Percentiles rank a stretch among this genome's conserved stretches.
phyloP scores from a whole-genome alignment of 192 early-diverging fungal species.

The Backusella tarrabulga region DNA sequence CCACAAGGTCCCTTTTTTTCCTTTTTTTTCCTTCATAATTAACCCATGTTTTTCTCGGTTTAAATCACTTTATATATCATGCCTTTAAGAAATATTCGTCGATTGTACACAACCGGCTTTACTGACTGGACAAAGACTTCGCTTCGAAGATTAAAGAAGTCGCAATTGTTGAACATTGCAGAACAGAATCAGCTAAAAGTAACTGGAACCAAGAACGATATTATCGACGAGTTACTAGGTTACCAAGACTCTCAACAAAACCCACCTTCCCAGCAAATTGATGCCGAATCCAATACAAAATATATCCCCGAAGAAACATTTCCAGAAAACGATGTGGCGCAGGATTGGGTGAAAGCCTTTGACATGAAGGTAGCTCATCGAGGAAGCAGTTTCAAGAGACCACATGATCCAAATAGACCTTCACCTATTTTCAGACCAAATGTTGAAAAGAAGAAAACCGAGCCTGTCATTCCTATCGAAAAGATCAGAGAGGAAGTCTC shows the following conservation, averaged over 20 bases:
- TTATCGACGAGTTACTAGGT: conserved; percentile 15
- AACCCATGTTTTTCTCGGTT: neutral
- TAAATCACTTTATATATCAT: neutral
- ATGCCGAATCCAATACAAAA: neutral
- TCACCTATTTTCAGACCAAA: neutral
- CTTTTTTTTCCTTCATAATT: neutral
- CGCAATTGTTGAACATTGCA: conserved; percentile 15
- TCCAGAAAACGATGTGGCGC: neutral
- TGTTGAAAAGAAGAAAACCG: neutral
- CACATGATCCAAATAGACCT: neutral
- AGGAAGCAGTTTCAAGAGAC: conserved; percentile 8
- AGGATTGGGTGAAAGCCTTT: conserved; percentile 24
- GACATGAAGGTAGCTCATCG: conserved; percentile 24
- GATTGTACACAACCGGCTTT: neutral
- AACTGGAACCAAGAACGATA: conserved; percentile 28
- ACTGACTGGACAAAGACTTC: conserved; percentile 14
- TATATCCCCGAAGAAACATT: neutral
- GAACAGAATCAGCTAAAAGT: conserved; percentile 9
- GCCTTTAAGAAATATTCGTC: neutral
- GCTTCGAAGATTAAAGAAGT: conserved; percentile 26
- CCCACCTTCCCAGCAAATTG: neutral
- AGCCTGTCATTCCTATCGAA: neutral
- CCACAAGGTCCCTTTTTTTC: neutral
- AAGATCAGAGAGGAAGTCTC: neutral
- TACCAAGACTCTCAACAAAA: conserved; percentile 3